These are phyloP conservation scores for Moniliella sp. DNA, from an alignment of 1,284 basidiomycete genomes.

Conservation along the genomic window DNA sequence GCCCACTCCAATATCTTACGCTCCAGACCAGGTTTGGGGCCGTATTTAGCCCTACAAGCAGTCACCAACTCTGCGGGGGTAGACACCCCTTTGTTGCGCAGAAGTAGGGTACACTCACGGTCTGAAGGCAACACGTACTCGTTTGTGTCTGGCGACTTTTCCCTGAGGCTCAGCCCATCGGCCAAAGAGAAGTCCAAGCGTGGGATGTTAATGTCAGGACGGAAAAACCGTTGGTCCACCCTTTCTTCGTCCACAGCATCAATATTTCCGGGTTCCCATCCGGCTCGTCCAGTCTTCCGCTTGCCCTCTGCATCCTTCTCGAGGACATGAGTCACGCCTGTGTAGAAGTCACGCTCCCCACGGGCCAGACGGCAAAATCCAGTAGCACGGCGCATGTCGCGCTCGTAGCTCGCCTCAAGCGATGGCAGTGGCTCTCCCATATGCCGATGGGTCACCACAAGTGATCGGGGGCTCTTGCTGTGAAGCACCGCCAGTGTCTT, in stretches of 20 bases:
- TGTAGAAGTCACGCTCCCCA: conserved; percentile 34
- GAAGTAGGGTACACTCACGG: no score
- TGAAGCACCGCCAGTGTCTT: conserved; percentile 15
- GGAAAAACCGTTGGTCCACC: conserved; percentile 21
- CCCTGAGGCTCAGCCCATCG: no score
- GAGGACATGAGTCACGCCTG: conserved; percentile 22
- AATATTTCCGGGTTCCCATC: conserved; percentile 14
- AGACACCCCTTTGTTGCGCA: no score
- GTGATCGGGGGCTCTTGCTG: conserved; percentile 19
- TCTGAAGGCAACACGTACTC: no score
- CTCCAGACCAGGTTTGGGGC: no score
- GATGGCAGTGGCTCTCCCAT: no score
- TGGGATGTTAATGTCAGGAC: no score
- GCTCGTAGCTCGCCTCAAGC: conserved; percentile 10
- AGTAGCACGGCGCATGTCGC: conserved; percentile 27
- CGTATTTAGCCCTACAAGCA: no score
- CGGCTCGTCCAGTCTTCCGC: conserved; percentile 12
- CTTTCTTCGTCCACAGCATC: conserved; percentile 15
- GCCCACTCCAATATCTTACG: no score
- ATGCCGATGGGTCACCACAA: conserved; percentile 26
- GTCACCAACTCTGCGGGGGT: no score
- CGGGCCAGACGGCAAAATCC: conserved; percentile 26
- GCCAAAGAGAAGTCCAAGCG: no score
- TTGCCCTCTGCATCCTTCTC: conserved; percentile 24
- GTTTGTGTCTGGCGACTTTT: no score